phyloP scores from a whole-genome alignment of 805 yeast species.

The Wickerhamiella qilinensis region DNA sequence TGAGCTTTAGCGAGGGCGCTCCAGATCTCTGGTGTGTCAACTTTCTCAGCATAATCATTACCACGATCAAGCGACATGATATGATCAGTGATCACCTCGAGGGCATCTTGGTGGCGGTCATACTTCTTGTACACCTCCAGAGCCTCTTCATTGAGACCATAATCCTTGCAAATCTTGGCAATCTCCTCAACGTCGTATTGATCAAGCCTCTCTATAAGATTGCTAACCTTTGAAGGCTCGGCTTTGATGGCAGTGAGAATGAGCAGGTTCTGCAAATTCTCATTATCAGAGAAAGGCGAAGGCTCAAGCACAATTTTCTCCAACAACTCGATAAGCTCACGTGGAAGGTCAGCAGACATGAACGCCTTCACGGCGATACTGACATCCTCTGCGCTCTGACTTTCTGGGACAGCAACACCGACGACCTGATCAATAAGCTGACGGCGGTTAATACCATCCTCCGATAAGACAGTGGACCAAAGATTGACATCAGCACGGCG shows the following conservation, averaged over 20 bases:
- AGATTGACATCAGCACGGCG: constrained; percentile 70
- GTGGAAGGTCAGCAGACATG: constrained; percentile 87
- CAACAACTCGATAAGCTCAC: constrained; percentile 81
- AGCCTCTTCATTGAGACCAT: constrained; percentile 83
- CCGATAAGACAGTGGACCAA: constrained; percentile 65
- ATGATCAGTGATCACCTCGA: constrained; percentile 83
- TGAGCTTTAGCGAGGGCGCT: constrained; percentile 92
- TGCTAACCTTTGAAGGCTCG: constrained; percentile 68
- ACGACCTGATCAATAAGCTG: constrained; percentile 87
- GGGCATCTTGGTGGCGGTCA: constrained; percentile 60
- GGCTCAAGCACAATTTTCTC: constrained; percentile 96
- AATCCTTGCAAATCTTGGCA: constrained; percentile 81
- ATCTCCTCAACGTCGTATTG: constrained; percentile 87
- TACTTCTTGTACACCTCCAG: constrained; percentile 80
- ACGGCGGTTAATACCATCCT: constrained; percentile 74
- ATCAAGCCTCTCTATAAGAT: constrained; percentile 77
- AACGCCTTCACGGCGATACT: constrained; percentile 92
- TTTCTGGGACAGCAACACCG: constrained; percentile 94
- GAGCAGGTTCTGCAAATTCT: constrained; percentile 84
- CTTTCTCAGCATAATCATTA: constrained; percentile 78
- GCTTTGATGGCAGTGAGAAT: constrained; percentile 92
- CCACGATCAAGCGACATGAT: constrained; percentile 91
- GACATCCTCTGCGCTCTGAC: constrained; percentile 88
- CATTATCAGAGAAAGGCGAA: constrained; percentile 89
- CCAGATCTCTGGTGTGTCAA: constrained; percentile 80